phyloP scores from a whole-genome alignment of 257 asterid species.

The Nicotiana otophora region DNA sequence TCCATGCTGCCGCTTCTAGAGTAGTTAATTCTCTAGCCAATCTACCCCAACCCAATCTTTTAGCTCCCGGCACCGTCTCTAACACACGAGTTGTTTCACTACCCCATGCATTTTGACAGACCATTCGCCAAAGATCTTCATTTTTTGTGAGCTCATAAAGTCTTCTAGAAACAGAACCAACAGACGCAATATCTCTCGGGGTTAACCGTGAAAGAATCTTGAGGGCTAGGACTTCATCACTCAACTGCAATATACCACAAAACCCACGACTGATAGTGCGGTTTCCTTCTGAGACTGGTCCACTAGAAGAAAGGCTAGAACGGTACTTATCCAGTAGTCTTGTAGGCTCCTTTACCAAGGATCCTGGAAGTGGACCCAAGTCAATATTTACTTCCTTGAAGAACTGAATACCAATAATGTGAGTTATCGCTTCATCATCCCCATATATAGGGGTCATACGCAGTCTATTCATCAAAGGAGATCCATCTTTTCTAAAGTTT shows the following conservation, averaged over 20 bases:
- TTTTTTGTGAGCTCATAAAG: conserved; percentile 67
- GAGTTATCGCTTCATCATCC: conserved; percentile 38
- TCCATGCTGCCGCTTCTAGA: conserved; percentile 93
- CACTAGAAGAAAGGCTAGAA: conserved; percentile 40
- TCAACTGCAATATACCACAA: conserved; percentile 63
- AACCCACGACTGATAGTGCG: conserved; percentile 49
- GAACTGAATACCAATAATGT: conserved; percentile 72
- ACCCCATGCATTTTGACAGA: conserved; percentile 93
- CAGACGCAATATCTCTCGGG: conserved; percentile 84
- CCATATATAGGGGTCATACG: conserved; percentile 49
- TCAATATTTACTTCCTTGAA: conserved; percentile 65
- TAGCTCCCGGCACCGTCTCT: conserved; percentile 76
- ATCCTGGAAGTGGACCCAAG: conserved; percentile 77
- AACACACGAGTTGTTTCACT: conserved; percentile 70
- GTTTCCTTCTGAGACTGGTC: conserved; percentile 33
- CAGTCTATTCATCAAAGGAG: conserved; percentile 47
- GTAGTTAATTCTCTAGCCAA: conserved; percentile 88
- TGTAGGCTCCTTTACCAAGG: conserved; percentile 51
- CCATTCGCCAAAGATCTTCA: conserved; percentile 86
- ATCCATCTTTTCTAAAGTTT: conserved; percentile 52
- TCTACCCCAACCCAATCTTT: conserved; percentile 80
- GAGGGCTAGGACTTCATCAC: conserved; percentile 72
- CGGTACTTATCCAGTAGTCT: conserved; percentile 43
- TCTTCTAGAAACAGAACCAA: conserved; percentile 73
- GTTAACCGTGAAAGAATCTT: conserved; percentile 60